Conservation (phyloP, 2,329 filamentous ascomycete genomes). For the Cladosporium sp. region DNA sequence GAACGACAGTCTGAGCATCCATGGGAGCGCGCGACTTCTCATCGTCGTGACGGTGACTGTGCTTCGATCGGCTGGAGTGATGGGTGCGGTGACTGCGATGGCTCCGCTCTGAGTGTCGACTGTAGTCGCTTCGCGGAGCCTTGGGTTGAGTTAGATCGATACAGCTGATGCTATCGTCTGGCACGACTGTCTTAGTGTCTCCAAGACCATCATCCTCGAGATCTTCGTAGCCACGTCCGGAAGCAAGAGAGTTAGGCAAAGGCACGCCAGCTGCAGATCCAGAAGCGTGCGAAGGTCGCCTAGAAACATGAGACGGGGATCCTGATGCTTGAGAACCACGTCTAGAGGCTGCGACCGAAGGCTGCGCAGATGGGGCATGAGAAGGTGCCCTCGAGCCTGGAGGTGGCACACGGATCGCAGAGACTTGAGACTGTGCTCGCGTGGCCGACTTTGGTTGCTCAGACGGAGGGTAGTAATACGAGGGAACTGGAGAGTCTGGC, state of each 20-base stretch:
- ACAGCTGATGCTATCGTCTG: conserved; percentile 53
- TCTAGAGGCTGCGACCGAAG: neutral
- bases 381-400: conserved; percentile 24
- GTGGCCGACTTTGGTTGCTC: conserved; percentile 6
- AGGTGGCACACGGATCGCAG: conserved; percentile 25
- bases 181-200: conserved; percentile 49
- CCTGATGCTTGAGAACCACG: conserved; percentile 8
- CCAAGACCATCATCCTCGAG: conserved; percentile 42
- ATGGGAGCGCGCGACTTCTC: conserved; percentile 41
- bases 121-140: conserved; percentile 16
- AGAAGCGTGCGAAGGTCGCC: conserved; percentile 9
- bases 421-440: conserved; percentile 23
- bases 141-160: conserved; percentile 29
- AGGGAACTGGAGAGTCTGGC: conserved; percentile 13
- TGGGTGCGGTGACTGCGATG: conserved; percentile 18
- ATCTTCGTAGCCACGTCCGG: conserved; percentile 7
- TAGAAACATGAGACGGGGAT: neutral
- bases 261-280: conserved; percentile 17
- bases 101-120: conserved; percentile 7
- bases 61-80: conserved; percentile 14
- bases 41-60: conserved; percentile 14
- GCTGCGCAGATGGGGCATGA: conserved; percentile 24
- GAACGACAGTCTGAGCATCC: conserved; percentile 49
- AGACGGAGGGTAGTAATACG: conserved; percentile 13
- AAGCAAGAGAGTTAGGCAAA: conserved; percentile 29